Evolutionary conservation across 192 early-diverging fungal species (phyloP).

Genomic region (Coemansia sp.): DNA sequence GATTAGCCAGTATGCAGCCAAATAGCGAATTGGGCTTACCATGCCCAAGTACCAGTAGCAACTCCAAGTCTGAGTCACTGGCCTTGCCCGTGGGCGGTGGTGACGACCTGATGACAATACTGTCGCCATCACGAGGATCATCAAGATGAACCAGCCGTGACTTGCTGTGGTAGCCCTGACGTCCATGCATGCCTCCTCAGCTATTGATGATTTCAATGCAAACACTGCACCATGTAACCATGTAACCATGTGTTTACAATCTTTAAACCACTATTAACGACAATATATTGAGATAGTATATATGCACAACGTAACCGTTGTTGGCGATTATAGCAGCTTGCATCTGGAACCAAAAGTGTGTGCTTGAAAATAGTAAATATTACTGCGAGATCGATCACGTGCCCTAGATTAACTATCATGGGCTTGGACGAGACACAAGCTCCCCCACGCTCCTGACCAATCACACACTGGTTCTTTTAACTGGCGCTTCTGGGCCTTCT

Average conservation of each 20-base stretch:
- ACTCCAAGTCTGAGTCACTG: constrained; percentile 24
- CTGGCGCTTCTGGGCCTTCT: background rate
- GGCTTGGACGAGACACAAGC: constrained; percentile 2
- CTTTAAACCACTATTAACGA: background rate
- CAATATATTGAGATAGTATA: background rate
- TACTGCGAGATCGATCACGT: background rate
- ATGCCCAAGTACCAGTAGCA: background rate
- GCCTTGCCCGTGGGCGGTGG: too few relatives aligned
- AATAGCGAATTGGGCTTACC: constrained; percentile 47
- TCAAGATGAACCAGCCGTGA: constrained; percentile 23
- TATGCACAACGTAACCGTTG: too few relatives aligned
- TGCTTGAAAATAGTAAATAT: background rate
- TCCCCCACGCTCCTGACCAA: background rate
- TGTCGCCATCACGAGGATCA: constrained; percentile 41
- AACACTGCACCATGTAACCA: too few relatives aligned
- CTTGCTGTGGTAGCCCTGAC: constrained; percentile 1
- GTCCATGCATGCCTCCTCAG: background rate
- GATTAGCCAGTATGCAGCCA: constrained; percentile 48
- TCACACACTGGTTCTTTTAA: background rate
- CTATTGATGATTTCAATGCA: too few relatives aligned
- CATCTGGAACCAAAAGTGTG: background rate
- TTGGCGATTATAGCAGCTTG: background rate
- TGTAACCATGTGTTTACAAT: background rate
- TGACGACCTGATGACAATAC: too few relatives aligned
- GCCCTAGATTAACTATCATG: background rate